Base-by-base conservation (phyloP, 805 yeast species). In the Starmera quercuum region DNA sequence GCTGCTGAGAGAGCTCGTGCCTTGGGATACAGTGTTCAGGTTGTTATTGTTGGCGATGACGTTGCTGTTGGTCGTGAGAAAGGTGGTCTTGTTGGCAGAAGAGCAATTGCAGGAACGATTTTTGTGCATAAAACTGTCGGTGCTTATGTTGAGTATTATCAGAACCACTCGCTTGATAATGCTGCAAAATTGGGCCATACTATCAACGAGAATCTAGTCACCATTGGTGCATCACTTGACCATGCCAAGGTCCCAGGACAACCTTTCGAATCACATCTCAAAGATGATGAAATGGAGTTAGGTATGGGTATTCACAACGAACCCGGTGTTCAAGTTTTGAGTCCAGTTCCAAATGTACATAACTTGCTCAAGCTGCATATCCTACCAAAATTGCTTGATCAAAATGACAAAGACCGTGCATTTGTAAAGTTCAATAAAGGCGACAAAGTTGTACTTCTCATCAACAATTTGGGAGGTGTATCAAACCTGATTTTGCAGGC, bases 251-350 rank as follows among this genome's bases (percentile, higher is more conserved):
- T 88, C 16, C 97, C 97, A 5, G 95, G 95, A 5, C 73, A 83
- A 47, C 71, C 68, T 36, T 68, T 66, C 35, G 80, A 72, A 48
- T 63, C 66, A 21, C 54, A 59, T 35, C 68, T 85, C 40, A 68
- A 60, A 19, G 68, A 58, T 4, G 64, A 76, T 37, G 85, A 83
- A 56, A 80, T 83, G 53, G 97, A 88, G 56, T 68, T 88, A 38
- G 97, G 97, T 19, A 80, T 88, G 78, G 97, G 97, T 29, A 88
- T 88, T 40, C 97, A 88, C 59, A 88, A 88, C 50, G 97, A 88
- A 56, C 92, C 95, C 1, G 97, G 97, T 40, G 78, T 78, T 37
- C 66, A 71, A 49, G 49, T 58, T 12, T 42, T 66, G 17, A 60
- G 61, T 13, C 68, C 68, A 34, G 74, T 88, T 45, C 96, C 97